These are phyloP conservation scores for Leucoagaricus sp. DNA, from an alignment of 1,284 basidiomycete genomes.

Conservation along the genomic window DNA sequence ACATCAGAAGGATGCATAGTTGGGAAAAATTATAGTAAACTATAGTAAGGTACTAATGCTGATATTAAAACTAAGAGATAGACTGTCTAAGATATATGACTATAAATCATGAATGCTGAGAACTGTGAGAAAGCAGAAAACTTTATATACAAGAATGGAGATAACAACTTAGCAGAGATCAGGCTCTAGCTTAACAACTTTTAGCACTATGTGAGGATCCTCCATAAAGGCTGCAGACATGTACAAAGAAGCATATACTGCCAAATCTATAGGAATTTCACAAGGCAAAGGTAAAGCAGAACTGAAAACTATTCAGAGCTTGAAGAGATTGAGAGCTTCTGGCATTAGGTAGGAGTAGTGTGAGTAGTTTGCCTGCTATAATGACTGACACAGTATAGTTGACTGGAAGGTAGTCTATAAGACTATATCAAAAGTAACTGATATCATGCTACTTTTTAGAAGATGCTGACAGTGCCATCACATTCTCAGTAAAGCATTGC, in stretches of 20 bases:
- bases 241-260: not conserved
- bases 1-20: conserved; percentile 16
- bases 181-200: not conserved
- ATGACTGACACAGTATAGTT: conserved; percentile 23
- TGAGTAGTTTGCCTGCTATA: conserved; percentile 19
- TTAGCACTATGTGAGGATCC: conserved; percentile 11
- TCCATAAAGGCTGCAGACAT: conserved; percentile 15
- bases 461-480: not conserved
- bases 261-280: not conserved
- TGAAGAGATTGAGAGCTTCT: not conserved
- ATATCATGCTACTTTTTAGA: not conserved
- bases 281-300: not conserved
- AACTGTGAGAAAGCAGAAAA: not conserved
- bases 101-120: not conserved
- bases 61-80: conserved; percentile 19
- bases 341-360: conserved; percentile 12
- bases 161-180: conserved; percentile 7
- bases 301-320: conserved; percentile 15
- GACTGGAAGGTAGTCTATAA: conserved; percentile 23
- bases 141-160: not conserved
- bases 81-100: not conserved
- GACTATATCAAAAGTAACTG: conserved; percentile 32
- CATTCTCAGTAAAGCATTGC: not conserved
- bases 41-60: not conserved
- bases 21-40: conserved; percentile 11